These are phyloP conservation scores for Hericium rajendrae DNA, from an alignment of 768 basidiomycete species.

Conservation along the genomic window DNA sequence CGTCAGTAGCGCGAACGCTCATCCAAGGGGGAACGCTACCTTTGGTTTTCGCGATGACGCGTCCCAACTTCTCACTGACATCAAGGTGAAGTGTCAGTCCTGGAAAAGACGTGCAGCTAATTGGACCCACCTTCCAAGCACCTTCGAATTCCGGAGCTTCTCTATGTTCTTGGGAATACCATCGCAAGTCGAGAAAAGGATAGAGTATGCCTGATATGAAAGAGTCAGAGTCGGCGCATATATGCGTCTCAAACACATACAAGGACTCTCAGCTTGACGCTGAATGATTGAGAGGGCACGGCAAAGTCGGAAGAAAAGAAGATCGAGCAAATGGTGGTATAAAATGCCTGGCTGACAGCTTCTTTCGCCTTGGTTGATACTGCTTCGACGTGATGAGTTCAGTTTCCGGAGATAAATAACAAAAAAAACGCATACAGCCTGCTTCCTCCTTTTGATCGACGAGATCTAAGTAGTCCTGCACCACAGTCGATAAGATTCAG, in stretches of 20 bases:
- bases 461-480: slow-evolving; percentile 10
- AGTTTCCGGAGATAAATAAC: neutral
- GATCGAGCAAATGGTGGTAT: slow-evolving; percentile 8
- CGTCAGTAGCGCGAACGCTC: no score
- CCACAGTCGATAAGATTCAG: no score
- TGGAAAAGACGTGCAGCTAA: neutral
- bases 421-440: neutral
- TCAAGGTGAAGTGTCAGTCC: neutral
- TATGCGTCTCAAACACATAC: slow-evolving; percentile 3
- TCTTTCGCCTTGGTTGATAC: slow-evolving; percentile 7
- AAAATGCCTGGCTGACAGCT: slow-evolving; percentile 10
- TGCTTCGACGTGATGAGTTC: neutral
- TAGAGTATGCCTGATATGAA: neutral
- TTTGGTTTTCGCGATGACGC: slow-evolving; percentile 4
- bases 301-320: slow-evolving; percentile 5
- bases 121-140: slow-evolving; percentile 8
- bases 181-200: neutral
- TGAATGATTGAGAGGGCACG: slow-evolving; percentile 1
- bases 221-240: neutral
- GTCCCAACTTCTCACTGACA: slow-evolving; percentile 5
- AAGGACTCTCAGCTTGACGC: slow-evolving; percentile 6
- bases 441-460: neutral
- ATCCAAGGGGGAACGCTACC: slow-evolving; percentile 1
- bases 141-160: slow-evolving; percentile 7
- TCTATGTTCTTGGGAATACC: neutral